phyloP scores from a whole-genome alignment of 179 eudicot genomes.

The Beta macrorhiza region DNA sequence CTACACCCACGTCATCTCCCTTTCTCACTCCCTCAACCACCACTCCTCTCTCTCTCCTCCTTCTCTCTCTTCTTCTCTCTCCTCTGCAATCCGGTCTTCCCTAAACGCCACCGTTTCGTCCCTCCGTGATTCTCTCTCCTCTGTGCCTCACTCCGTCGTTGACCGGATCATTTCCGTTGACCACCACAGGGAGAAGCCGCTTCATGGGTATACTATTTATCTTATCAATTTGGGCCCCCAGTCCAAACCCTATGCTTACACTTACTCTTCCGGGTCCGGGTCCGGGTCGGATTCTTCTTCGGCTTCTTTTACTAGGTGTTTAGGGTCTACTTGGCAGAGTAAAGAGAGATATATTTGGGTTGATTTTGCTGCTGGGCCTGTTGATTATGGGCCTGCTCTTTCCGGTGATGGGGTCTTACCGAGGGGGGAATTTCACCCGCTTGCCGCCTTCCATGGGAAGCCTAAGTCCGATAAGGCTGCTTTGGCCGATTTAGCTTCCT shows the following conservation, averaged over 20 bases:
- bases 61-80: slow-evolving; percentile 35
- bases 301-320: slow-evolving; percentile 54
- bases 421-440: slow-evolving; percentile 74
- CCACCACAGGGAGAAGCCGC: slow-evolving; percentile 37
- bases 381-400: slow-evolving; percentile 84
- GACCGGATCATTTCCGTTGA: slow-evolving; percentile 51
- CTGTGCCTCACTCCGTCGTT: slow-evolving; percentile 36
- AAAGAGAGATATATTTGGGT: slow-evolving; percentile 74
- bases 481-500: slow-evolving; percentile 69
- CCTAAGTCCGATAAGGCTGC: slow-evolving; percentile 70
- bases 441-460: slow-evolving; percentile 61
- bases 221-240: slow-evolving; percentile 57
- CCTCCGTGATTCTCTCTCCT: slow-evolving; percentile 38
- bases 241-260: slow-evolving; percentile 67
- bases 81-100: slow-evolving; percentile 36
- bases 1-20: slow-evolving; percentile 6
- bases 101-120: too few relatives aligned
- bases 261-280: slow-evolving; percentile 38
- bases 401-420: slow-evolving; percentile 90
- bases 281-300: slow-evolving; percentile 48
- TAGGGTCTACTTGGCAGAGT: slow-evolving; percentile 68
- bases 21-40: slow-evolving; percentile 44
- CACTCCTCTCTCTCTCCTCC: slow-evolving; percentile 44
- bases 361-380: slow-evolving; percentile 84
- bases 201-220: slow-evolving; percentile 47